phyloP scores from a whole-genome alignment of 2,329 filamentous ascomycete species.

The Lachnellula occidentalis region DNA sequence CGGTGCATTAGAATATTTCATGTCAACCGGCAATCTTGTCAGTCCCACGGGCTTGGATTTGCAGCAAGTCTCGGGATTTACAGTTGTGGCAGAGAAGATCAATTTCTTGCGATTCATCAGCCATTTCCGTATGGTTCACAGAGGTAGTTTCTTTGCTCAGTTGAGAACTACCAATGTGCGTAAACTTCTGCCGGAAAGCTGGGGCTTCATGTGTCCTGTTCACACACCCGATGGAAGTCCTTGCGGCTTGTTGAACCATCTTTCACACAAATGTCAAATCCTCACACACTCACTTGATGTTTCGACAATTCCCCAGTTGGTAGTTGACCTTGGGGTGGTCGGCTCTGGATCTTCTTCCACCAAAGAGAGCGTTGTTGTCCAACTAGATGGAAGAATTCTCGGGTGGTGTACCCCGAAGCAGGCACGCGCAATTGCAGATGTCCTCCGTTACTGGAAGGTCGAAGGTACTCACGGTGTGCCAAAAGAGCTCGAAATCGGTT shows the following conservation, averaged over 20 bases:
- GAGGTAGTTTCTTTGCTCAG: constrained; percentile 97
- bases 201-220: constrained; percentile 96
- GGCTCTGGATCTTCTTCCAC: constrained; percentile 71
- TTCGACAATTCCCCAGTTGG: constrained; percentile 66
- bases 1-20: constrained; percentile 83
- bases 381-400: constrained; percentile 83
- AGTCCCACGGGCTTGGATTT: constrained; percentile 89
- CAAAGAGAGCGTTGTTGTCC: constrained; percentile 79
- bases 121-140: constrained; percentile 98
- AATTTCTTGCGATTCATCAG: constrained; percentile 98
- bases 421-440: constrained; percentile 76
- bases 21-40: constrained; percentile 90
- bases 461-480: constrained; percentile 77
- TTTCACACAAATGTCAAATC: constrained; percentile 91
- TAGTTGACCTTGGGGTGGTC: constrained; percentile 74
- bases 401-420: constrained; percentile 87
- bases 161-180: constrained; percentile 95
- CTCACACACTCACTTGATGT: constrained; percentile 71
- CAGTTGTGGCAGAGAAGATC: constrained; percentile 95
- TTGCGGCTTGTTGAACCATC: constrained; percentile 89
- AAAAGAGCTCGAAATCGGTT: constrained; percentile 81
- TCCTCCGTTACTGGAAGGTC: constrained; percentile 92
- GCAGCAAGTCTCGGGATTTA: constrained; percentile 92
- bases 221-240: constrained; percentile 96
- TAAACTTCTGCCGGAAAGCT: constrained; percentile 92